phyloP scores from a whole-genome alignment of 2,329 filamentous ascomycete species.

The Lachnellula subtilissima region DNA sequence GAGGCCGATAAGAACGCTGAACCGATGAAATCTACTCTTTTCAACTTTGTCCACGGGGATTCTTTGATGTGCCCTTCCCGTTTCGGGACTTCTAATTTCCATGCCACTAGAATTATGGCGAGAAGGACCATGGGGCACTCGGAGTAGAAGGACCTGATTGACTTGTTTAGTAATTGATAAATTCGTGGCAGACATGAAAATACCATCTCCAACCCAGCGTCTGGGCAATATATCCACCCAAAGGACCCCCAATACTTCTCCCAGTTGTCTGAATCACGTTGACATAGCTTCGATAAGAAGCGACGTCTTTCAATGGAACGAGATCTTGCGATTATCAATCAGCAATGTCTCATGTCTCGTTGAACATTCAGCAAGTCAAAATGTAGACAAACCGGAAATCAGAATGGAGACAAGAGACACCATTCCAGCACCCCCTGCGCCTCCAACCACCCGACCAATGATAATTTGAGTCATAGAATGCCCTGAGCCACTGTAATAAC shows the following conservation, averaged over 20 bases:
- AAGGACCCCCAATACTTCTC: constrained; percentile 46
- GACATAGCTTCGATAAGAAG: constrained; percentile 49
- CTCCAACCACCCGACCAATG: constrained; percentile 47
- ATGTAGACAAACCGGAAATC: constrained; percentile 40
- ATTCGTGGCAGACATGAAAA: background rate
- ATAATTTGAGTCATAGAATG: constrained; percentile 46
- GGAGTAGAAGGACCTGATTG: constrained; percentile 44
- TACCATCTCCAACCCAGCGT: constrained; percentile 53
- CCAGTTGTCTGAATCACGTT: constrained; percentile 49
- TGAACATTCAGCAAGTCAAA: background rate
- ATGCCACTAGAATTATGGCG: constrained; percentile 43
- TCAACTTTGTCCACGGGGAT: constrained; percentile 32
- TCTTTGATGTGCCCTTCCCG: background rate
- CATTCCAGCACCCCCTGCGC: constrained; percentile 48
- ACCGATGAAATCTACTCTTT: constrained; percentile 55
- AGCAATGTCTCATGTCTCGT: background rate
- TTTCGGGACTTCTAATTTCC: constrained; percentile 19
- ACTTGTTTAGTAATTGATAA: background rate
- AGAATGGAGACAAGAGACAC: constrained; percentile 46
- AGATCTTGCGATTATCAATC: constrained; percentile 35
- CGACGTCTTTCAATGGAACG: constrained; percentile 48
- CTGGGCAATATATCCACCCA: constrained; percentile 49
- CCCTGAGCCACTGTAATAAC: constrained; percentile 36
- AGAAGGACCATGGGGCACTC: constrained; percentile 49
- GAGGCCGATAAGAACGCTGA: constrained; percentile 41